Evolutionary conservation across 1,139 yeast genomes (phyloP).

Genomic region (Geotrichum siamense): DNA sequence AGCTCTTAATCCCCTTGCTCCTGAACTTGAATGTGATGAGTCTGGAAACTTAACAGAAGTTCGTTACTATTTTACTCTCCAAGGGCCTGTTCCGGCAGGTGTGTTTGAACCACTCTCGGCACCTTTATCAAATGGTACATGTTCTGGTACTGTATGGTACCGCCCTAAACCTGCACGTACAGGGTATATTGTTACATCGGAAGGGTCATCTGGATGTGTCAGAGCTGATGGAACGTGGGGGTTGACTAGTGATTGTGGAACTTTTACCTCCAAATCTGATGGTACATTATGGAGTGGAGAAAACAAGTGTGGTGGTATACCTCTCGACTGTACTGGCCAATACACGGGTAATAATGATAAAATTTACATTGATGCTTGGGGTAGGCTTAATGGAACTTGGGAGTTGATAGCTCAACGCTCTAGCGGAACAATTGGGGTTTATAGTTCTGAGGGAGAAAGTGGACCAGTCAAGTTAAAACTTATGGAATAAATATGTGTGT

Average conservation of each 20-base stretch:
- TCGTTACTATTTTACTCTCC: conserved; percentile 79
- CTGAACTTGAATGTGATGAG: conserved; percentile 62
- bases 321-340: neutral
- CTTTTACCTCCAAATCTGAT: neutral
- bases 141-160: conserved; percentile 50
- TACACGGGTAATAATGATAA: neutral
- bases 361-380: neutral
- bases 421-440: neutral
- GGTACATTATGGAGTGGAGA: neutral
- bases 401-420: neutral
- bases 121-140: conserved; percentile 54
- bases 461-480: conserved; percentile 1
- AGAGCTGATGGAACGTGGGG: conserved; percentile 13
- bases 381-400: neutral
- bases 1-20: conserved; percentile 48
- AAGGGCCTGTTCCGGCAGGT: conserved; percentile 65
- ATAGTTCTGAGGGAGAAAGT: neutral
- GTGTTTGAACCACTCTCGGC: conserved; percentile 55
- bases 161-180: conserved; percentile 49
- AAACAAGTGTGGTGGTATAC: neutral
- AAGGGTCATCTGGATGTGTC: conserved; percentile 17
- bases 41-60: conserved; percentile 67
- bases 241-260: neutral
- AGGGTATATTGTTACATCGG: conserved; percentile 11
- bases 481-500: neutral